Evolutionary conservation across 2,329 filamentous ascomycete genomes (phyloP), one percentile per base, ranked within the genome.

Genomic region (Beauveria bassiana): DNA sequence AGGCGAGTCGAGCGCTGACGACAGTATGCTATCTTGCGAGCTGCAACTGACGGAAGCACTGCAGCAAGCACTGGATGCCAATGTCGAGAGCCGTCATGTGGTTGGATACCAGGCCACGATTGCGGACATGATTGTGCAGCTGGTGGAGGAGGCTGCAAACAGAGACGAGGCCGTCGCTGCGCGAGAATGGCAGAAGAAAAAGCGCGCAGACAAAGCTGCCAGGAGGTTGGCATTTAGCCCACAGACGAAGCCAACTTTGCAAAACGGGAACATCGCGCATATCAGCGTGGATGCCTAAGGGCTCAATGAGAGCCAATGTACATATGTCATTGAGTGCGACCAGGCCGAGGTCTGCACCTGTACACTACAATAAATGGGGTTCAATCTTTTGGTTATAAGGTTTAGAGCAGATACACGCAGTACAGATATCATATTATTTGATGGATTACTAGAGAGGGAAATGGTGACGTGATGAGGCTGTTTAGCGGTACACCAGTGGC

Each of bases 11-110:
- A 61, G 54, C n/a, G 45, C 34, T 10, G 34, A 12, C 4, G 22
- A 46, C 18, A 10, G 46, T 12, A 10, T 38, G 22, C 18, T 28
- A 34, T 22, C 9, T 16, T 12, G 16, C 9, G 55, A 58, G 55
- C 45, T 50, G 31, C 45, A 46, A 3, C 55, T 58, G 26, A 24
- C 75, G 7, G 50, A 64, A 1, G 46, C 31, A 16, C 57, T 71
- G n/a, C 66, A 69, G 31, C 62, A 62, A 26, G 67, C 69, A 10
- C 61, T 71, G n/a, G 24, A 64, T n/a, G 68, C 70, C 42, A 67
- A 67, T 31, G 66, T 65, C 20, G 63, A 61, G 56, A 69, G 68
- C 47, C 66, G 68, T 18, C 54, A 63, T 45, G 61, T 63, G 7
- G 45, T 14, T n/a, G 57, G 61, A 5, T 61, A 68, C 24, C 63